Conservation (phyloP, 1,284 basidiomycete genomes). For the Rhodotorula sp. region DNA sequence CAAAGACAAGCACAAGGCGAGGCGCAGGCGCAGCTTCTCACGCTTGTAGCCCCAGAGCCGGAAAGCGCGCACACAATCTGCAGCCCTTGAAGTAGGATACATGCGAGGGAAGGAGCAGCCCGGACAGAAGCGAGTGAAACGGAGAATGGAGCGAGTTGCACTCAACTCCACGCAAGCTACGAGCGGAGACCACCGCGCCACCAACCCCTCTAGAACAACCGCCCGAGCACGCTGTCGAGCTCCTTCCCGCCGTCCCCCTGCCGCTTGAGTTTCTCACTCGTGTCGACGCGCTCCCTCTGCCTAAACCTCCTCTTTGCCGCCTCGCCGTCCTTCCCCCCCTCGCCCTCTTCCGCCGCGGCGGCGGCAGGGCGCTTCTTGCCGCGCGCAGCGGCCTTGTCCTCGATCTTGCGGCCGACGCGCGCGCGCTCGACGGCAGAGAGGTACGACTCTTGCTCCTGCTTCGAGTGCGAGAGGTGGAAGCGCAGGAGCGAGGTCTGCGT, state of each 20-base stretch:
- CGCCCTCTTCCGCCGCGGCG: not conserved
- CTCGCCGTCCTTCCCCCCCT: constrained; percentile 26
- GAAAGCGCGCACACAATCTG: no score
- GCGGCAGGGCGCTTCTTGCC: constrained; percentile 2
- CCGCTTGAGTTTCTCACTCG: constrained; percentile 18
- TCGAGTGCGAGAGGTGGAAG: constrained; percentile 84
- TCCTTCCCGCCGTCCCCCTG: constrained; percentile 13
- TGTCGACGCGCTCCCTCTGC: constrained; percentile 36
- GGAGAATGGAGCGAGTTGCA: no score
- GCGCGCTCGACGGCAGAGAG: constrained; percentile 93
- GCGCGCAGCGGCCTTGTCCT: constrained; percentile 61
- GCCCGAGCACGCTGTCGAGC: constrained; percentile 41
- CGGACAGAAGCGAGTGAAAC: no score
- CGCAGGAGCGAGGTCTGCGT: constrained; percentile 83
- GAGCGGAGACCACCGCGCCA: no score
- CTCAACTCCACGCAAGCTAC: no score
- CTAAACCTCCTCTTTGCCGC: constrained; percentile 31
- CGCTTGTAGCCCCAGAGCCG: no score
- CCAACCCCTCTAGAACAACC: constrained; percentile 36
- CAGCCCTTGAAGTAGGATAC: no score
- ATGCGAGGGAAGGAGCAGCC: no score
- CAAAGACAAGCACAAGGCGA: no score
- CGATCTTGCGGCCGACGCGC: constrained; percentile 82
- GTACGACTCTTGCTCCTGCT: constrained; percentile 87
- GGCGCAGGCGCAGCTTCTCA: no score